phyloP scores from a whole-genome alignment of 306 rosid species.

The Vigna hirtella region DNA sequence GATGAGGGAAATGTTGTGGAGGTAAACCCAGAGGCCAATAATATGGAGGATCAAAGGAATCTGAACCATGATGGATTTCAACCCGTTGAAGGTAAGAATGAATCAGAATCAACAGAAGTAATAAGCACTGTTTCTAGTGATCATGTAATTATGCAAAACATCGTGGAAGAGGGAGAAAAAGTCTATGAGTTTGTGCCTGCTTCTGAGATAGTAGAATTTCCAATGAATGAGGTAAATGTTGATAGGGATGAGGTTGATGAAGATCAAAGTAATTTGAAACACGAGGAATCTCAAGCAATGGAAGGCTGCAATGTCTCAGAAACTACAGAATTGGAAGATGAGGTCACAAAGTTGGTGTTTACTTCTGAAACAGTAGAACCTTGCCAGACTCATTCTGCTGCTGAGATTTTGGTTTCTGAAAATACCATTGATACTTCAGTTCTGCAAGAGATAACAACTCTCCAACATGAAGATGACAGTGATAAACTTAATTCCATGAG shows the following conservation, averaged over 20 bases:
- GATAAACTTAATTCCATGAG: too few relatives aligned
- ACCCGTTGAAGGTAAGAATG: conserved; percentile 48
- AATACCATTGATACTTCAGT: conserved; percentile 37
- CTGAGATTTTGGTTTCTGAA: conserved; percentile 1
- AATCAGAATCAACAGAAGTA: conserved; percentile 29
- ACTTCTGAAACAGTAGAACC: background rate
- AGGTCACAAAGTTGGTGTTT: background rate
- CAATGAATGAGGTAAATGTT: conserved; percentile 42
- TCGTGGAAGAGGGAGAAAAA: background rate
- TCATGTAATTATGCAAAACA: background rate
- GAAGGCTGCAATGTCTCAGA: conserved; percentile 47
- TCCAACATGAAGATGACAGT: conserved; percentile 29
- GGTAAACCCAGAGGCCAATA: conserved; percentile 47
- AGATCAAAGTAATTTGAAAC: conserved; percentile 43
- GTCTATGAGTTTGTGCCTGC: too few relatives aligned
- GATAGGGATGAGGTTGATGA: background rate
- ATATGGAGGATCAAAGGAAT: conserved; percentile 50
- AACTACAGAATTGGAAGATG: background rate
- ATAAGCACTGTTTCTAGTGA: background rate
- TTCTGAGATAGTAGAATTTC: too few relatives aligned
- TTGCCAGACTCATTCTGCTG: background rate
- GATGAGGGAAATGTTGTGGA: conserved; percentile 61
- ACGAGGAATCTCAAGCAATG: conserved; percentile 54
- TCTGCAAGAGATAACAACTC: conserved; percentile 45
- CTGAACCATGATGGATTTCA: conserved; percentile 51